Evolutionary conservation across 805 yeast genomes (phyloP).

Genomic region (Kazachstania kunashirensis): DNA sequence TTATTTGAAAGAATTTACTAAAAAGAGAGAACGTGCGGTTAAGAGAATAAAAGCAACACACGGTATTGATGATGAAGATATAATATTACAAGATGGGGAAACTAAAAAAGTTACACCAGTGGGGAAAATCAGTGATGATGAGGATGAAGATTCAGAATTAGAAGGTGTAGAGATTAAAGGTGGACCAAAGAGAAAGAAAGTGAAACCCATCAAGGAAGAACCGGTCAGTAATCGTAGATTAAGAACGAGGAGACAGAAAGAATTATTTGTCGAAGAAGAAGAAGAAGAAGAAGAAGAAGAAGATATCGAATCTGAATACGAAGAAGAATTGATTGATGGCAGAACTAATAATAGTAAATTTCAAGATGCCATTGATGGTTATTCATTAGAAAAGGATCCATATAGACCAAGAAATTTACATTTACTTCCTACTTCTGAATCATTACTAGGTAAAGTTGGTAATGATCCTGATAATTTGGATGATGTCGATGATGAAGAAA

Average conservation of each 20-base stretch:
- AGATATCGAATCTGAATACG: conserved; percentile 5
- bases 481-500: conserved; percentile 79
- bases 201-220: background rate
- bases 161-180: conserved; percentile 7
- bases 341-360: conserved; percentile 9
- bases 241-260: background rate
- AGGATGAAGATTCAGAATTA: conserved; percentile 9
- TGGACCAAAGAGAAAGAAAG: conserved; percentile 4
- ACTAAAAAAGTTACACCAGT: conserved; percentile 7
- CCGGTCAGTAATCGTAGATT: background rate
- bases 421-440: conserved; percentile 47
- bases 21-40: conserved; percentile 22
- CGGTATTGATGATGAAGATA: conserved; percentile 26
- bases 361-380: conserved; percentile 28
- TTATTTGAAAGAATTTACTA: conserved; percentile 27
- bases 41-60: conserved; percentile 23
- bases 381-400: conserved; percentile 31
- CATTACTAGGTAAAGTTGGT: conserved; percentile 41
- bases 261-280: conserved; percentile 9
- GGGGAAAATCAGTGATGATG: conserved; percentile 9
- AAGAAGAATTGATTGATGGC: conserved; percentile 9
- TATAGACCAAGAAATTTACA: conserved; percentile 49
- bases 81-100: conserved; percentile 4
- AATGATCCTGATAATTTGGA: conserved; percentile 56
- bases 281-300: conserved; percentile 9